Base-by-base conservation (phyloP, 495 filamentous ascomycete genomes). In the Antarctomyces pellizariae region DNA sequence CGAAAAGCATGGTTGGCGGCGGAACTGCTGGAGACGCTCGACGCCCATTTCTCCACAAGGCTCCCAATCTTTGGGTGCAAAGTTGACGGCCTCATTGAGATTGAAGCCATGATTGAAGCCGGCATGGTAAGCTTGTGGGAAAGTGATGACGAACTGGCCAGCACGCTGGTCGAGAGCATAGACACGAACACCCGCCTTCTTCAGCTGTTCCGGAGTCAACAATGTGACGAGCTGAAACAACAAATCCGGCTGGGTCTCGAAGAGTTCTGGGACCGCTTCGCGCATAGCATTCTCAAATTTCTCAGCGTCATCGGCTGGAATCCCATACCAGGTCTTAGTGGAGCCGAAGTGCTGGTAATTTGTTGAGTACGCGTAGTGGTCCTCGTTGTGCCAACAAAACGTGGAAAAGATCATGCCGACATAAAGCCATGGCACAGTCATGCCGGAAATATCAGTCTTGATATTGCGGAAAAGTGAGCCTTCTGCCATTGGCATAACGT, bases 321-420 rank as follows among this genome's bases (percentile, higher is more conserved):
- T 92, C 2, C 89, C 89, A 43, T 99, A 99, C 86, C 86, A 99
- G 0, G 86, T 99, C 49, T 99, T 99, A 0, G 89, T 99, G 0
- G 84, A 77, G 19, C 86, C 86, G 43, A 99, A 92, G 41, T 99
- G 86, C 39, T 99, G 86, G 38, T 99, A 99, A 39, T 99, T 99
- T 21, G 86, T 75, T 11, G 86, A 99, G 46, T 99, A 99, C 0
- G 86, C 69, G 39, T 90, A 92, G 40, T 99, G 86, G 45, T 99
- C 86, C 44, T 99, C 86, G 34, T 90, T 90, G 43, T 99, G 86
- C 86, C 86, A 99, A 48, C 86, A 99, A 44, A 99, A 99, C 2
- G 84, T 93, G 2, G 86, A 95, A 48, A 99, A 99, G 39, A 82
- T 89, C 86, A 99, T 99, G 33, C 86, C 86, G n/a, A 99, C 89